Evolutionary conservation across 805 yeast species (phyloP).

Genomic region (Starmerella cellae): DNA sequence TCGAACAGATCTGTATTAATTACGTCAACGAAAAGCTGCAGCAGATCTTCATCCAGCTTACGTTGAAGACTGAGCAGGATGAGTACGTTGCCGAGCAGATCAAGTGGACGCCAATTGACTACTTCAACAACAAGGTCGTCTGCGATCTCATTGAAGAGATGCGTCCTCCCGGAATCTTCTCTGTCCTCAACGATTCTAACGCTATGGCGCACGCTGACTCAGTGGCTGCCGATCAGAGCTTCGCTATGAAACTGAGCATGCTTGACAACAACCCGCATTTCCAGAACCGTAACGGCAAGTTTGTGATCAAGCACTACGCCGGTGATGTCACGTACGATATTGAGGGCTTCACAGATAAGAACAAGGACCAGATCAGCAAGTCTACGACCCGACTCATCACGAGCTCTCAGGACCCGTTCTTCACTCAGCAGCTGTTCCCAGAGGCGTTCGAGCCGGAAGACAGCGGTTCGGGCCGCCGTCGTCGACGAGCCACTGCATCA

Average conservation of each 20-base stretch:
- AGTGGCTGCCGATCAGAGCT: conserved; percentile 89
- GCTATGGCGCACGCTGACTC: conserved; percentile 99
- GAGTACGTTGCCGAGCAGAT: conserved; percentile 92
- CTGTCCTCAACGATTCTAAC: conserved; percentile 90
- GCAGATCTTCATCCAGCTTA: conserved; percentile 90
- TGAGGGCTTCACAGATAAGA: conserved; percentile 84
- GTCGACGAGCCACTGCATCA: conserved; percentile 90
- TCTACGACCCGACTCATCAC: conserved; percentile 70
- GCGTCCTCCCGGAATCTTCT: conserved; percentile 93
- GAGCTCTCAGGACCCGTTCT: conserved; percentile 55
- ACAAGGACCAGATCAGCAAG: conserved; percentile 83
- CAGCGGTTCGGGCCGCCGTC: conserved; percentile 34
- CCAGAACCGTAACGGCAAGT: conserved; percentile 76
- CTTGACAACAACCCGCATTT: conserved; percentile 74
- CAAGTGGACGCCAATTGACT: conserved; percentile 94
- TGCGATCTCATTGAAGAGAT: conserved; percentile 90
- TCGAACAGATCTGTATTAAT: conserved; percentile 90
- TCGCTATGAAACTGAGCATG: conserved; percentile 79
- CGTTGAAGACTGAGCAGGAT: conserved; percentile 93
- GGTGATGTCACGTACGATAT: conserved; percentile 95
- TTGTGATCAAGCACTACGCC: conserved; percentile 89
- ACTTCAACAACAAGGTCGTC: conserved; percentile 89
- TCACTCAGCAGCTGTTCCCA: conserved; percentile 45
- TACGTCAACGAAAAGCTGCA: conserved; percentile 92
- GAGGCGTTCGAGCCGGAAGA: conserved; percentile 46